Conservation (phyloP, 73 alveolate species). For the Paramecium bursaria region DNA sequence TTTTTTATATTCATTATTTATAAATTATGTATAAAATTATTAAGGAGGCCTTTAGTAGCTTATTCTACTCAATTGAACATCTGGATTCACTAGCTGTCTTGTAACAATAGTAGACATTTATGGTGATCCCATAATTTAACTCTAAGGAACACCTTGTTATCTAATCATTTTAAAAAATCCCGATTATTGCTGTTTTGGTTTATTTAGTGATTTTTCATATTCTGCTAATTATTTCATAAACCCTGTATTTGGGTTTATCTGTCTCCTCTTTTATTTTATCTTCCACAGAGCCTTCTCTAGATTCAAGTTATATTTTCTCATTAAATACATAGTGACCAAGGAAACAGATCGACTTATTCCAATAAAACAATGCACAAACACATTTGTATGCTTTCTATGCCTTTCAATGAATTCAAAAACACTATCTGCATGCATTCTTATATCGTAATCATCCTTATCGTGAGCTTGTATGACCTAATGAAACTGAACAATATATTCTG, state of each 20-base stretch:
- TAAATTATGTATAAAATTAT: no score
- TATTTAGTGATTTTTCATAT: neutral
- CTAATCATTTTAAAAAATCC: conserved; percentile 35
- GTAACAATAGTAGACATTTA: no score
- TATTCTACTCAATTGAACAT: no score
- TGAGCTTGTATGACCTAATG: conserved; percentile 57
- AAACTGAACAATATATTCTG: conserved; percentile 39
- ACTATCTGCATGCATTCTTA: conserved; percentile 1
- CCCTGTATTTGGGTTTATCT: conserved; percentile 51
- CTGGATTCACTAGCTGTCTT: no score
- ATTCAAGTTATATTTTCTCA: conserved; percentile 29
- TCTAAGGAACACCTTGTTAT: neutral
- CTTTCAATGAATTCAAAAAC: conserved; percentile 51
- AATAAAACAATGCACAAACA: conserved; percentile 36
- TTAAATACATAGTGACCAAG: neutral
- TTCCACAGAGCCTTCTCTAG: conserved; percentile 50
- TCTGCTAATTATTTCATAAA: conserved; percentile 6
- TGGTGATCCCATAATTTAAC: no score
- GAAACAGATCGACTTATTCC: conserved; percentile 55
- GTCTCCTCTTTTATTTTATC: conserved; percentile 16
- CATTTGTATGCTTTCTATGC: conserved; percentile 49
- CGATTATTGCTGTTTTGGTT: neutral
- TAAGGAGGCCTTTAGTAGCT: no score
- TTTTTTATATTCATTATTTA: no score
- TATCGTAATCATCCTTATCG: conserved; percentile 40